Evolutionary conservation across 352 stramenopile genomes (phyloP).

Genomic region (Phytophthora sansomeana): DNA sequence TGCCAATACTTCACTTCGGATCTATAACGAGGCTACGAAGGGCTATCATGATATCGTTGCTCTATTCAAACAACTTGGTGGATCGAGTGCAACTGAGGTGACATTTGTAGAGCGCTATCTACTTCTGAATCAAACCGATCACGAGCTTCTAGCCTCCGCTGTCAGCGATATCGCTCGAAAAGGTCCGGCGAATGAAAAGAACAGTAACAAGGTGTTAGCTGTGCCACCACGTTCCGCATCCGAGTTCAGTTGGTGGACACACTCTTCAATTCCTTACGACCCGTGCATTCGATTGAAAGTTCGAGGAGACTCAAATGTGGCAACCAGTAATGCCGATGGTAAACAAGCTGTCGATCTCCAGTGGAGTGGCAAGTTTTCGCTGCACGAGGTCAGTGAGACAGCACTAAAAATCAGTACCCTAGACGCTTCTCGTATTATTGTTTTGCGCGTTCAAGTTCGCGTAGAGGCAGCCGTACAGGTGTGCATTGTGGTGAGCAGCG

Average conservation of each 20-base stretch:
- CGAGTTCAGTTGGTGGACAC: slow-evolving; percentile 72
- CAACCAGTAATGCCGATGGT: neutral
- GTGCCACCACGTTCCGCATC: slow-evolving; percentile 55
- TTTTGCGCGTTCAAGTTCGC: slow-evolving; percentile 82
- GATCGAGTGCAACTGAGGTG: slow-evolving; percentile 68
- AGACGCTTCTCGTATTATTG: slow-evolving; percentile 78
- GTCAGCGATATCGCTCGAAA: slow-evolving; percentile 55
- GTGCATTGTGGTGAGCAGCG: slow-evolving; percentile 76
- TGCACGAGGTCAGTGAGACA: slow-evolving; percentile 87
- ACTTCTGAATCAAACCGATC: slow-evolving; percentile 74
- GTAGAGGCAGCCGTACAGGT: slow-evolving; percentile 77
- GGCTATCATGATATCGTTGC: slow-evolving; percentile 83
- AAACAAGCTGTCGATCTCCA: slow-evolving; percentile 45
- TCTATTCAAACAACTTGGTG: slow-evolving; percentile 72
- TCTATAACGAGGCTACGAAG: slow-evolving; percentile 78
- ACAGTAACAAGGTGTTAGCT: slow-evolving; percentile 15
- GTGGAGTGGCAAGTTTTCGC: slow-evolving; percentile 85
- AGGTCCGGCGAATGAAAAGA: slow-evolving; percentile 28
- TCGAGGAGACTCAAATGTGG: slow-evolving; percentile 18
- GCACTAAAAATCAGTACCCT: slow-evolving; percentile 88
- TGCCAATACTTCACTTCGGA: slow-evolving; percentile 68
- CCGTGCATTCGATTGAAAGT: slow-evolving; percentile 75
- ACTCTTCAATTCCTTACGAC: slow-evolving; percentile 63
- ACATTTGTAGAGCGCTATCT: slow-evolving; percentile 87
- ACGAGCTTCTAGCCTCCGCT: slow-evolving; percentile 57